Evolutionary conservation across 192 early-diverging fungal genomes (phyloP).

Genomic region (Coemansia sp.): DNA sequence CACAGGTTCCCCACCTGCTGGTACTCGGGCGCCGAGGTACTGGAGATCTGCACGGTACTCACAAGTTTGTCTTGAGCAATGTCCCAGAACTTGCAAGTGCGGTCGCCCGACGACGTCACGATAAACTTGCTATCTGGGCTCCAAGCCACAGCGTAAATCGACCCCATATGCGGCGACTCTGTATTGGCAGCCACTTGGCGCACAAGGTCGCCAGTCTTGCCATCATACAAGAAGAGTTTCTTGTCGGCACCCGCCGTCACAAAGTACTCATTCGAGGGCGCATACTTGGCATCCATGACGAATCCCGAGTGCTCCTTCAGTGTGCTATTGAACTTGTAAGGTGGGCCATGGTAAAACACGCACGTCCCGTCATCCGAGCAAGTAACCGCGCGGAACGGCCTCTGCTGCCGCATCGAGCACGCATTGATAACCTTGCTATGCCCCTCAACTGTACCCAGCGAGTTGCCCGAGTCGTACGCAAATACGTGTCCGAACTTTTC

Average conservation of each 20-base stretch:
- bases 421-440: constrained; percentile 89
- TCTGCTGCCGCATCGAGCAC: constrained; percentile 82
- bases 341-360: constrained; percentile 91
- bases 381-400: constrained; percentile 93
- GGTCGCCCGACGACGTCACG: constrained; percentile 84
- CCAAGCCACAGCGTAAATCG: constrained; percentile 88
- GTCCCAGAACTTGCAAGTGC: constrained; percentile 92
- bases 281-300: constrained; percentile 87
- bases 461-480: constrained; percentile 85
- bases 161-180: constrained; percentile 72
- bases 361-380: constrained; percentile 88
- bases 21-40: constrained; percentile 57
- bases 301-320: constrained; percentile 86
- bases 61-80: constrained; percentile 70
- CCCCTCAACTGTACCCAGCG: constrained; percentile 88
- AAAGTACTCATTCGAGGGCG: constrained; percentile 81
- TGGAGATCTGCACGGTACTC: constrained; percentile 59
- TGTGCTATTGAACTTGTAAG: constrained; percentile 78
- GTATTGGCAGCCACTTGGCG: constrained; percentile 53
- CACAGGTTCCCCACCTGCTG: constrained; percentile 96
- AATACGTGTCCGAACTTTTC: constrained; percentile 91
- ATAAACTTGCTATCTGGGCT: constrained; percentile 77
- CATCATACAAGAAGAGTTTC: constrained; percentile 93
- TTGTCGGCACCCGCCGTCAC: constrained; percentile 84
- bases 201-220: constrained; percentile 81